phyloP scores from a whole-genome alignment of 1,284 basidiomycete genomes.

The Apiotrichum sp. region DNA sequence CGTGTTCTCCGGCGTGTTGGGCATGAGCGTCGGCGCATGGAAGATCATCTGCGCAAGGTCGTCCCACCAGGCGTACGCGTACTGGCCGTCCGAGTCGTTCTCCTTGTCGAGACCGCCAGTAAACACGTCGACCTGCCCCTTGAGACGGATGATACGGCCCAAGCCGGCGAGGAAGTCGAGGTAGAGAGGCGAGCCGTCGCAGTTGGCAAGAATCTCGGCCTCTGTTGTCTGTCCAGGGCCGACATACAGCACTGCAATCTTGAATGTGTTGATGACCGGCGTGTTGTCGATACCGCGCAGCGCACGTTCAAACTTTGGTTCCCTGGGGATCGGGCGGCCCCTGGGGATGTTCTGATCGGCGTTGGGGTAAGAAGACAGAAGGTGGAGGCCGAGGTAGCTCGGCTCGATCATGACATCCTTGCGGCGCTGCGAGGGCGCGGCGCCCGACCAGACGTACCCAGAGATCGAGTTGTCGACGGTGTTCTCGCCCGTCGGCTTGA shows the following conservation, averaged over 20 bases:
- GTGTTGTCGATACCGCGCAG: conserved; percentile 73
- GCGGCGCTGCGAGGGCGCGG: conserved; percentile 75
- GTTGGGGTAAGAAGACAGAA: conserved; percentile 69
- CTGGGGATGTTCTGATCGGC: conserved; percentile 40
- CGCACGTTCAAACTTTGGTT: conserved; percentile 56
- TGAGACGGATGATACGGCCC: conserved; percentile 79
- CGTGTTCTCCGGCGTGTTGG: conserved; percentile 63
- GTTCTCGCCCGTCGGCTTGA: conserved; percentile 1
- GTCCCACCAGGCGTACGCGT: conserved; percentile 98
- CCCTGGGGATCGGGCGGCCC: conserved; percentile 49
- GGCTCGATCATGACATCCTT: conserved; percentile 82
- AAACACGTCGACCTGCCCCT: conserved; percentile 88
- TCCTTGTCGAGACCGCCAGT: conserved; percentile 81
- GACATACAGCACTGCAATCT: conserved; percentile 94
- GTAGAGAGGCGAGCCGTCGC: conserved; percentile 90
- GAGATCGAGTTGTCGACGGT: conserved; percentile 24
- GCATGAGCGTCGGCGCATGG: conserved; percentile 97
- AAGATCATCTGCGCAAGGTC: conserved; percentile 93
- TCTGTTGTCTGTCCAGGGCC: conserved; percentile 84
- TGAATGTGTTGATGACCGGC: conserved; percentile 95
- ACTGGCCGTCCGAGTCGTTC: conserved; percentile 73
- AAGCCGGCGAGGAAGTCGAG: conserved; percentile 85
- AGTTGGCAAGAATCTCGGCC: conserved; percentile 79
- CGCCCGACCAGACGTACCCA: conserved; percentile 70
- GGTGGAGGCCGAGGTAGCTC: conserved; percentile 75